Conservation (phyloP, 192 early-diverging fungal genomes). For the Paraglomus brasilianum region DNA sequence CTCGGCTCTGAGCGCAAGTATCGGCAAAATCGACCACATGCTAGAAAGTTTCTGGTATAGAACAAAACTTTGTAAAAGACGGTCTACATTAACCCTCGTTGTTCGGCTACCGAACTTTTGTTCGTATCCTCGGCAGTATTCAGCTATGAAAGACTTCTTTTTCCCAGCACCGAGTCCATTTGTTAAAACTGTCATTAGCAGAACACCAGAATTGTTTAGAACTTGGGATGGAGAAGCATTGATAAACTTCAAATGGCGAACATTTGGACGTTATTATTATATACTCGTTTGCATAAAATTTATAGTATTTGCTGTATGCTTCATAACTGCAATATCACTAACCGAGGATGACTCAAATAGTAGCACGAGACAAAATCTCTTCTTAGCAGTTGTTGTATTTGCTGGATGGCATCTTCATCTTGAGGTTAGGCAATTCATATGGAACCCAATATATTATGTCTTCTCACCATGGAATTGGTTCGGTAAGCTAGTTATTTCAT, state of each 20-base stretch:
- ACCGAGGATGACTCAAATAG: not conserved
- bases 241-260: conserved; percentile 11
- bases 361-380: not conserved
- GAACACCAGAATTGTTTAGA: not conserved
- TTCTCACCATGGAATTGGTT: conserved; percentile 1
- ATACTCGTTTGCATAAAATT: not conserved
- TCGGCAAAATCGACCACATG: not conserved
- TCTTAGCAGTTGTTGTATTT: not conserved
- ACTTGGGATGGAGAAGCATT: conserved; percentile 11
- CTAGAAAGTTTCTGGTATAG: too few relatives aligned
- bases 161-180: not conserved
- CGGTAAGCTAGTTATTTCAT: not conserved
- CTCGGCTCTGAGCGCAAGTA: not conserved
- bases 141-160: not conserved
- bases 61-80: too few relatives aligned
- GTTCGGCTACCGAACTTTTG: not conserved
- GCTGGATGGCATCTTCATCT: not conserved
- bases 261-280: conserved; percentile 7
- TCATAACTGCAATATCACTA: not conserved
- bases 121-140: not conserved
- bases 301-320: conserved; percentile 1
- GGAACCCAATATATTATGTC: not conserved
- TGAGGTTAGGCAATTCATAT: conserved; percentile 4
- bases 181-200: not conserved
- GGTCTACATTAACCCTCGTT: not conserved